phyloP scores from a whole-genome alignment of 2,329 filamentous ascomycete genomes.

The Fusarium graminum region DNA sequence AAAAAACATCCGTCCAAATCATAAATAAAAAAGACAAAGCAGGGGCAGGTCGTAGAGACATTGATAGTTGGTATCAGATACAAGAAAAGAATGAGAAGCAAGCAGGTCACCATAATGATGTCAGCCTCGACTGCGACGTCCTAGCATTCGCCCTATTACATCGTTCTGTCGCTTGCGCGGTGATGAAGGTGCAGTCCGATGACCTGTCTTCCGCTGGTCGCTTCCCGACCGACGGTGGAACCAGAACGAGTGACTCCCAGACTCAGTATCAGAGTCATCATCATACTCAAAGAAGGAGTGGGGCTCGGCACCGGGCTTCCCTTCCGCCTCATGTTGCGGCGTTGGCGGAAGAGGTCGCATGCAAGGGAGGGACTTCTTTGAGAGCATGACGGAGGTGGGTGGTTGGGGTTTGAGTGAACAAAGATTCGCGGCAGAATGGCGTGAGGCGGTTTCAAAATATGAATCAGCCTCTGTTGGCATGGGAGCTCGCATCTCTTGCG shows the following conservation, averaged over 20 bases:
- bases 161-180: slow-evolving; percentile 52
- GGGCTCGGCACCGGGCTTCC: slow-evolving; percentile 32
- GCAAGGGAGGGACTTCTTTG: slow-evolving; percentile 49
- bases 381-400: slow-evolving; percentile 37
- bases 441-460: slow-evolving; percentile 42
- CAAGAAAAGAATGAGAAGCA: slow-evolving; percentile 10
- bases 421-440: slow-evolving; percentile 44
- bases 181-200: slow-evolving; percentile 45
- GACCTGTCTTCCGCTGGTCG: slow-evolving; percentile 43
- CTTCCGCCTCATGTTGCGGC: slow-evolving; percentile 39
- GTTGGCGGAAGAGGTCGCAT: slow-evolving; percentile 45
- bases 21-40: slow-evolving; percentile 20
- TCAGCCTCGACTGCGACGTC: slow-evolving; percentile 50
- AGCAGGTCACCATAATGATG: not conserved
- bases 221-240: slow-evolving; percentile 58
- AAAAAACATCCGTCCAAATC: slow-evolving; percentile 18
- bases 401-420: slow-evolving; percentile 34
- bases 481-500: slow-evolving; percentile 30
- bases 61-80: slow-evolving; percentile 42
- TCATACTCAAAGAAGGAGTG: slow-evolving; percentile 65
- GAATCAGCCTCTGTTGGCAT: slow-evolving; percentile 25
- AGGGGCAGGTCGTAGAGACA: slow-evolving; percentile 40
- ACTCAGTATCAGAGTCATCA: slow-evolving; percentile 61
- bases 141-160: slow-evolving; percentile 56
- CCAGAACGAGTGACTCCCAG: slow-evolving; percentile 56